Base-by-base conservation (phyloP, 2,329 filamentous ascomycete species). In the Lecanoromycetidae sp. region DNA sequence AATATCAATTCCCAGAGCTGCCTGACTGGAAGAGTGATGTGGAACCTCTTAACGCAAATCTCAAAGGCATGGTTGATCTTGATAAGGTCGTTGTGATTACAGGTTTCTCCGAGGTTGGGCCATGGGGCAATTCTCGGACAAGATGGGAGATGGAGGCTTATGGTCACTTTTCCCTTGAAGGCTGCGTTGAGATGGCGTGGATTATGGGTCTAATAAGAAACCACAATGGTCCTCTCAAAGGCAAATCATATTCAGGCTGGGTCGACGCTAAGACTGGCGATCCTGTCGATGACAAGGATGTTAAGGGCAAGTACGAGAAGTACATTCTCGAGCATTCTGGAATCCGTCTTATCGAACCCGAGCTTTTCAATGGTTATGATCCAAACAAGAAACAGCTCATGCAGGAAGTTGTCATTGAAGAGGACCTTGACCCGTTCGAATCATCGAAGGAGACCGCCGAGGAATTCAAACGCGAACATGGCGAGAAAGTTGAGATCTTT, bases 191-290 rank as follows among this genome's bases (percentile, higher is more conserved):
- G 68, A 98, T 98, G 91, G 88, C 91, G 26, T 98, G 91, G 91
- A 87, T 98, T 66, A 98, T 96, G 90, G 91, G 91, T 61, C 79
- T 96, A 51, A 96, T 98, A 72, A 95, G 90, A 75, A 94, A 98
- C 66, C 86, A 94, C 72, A 96, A 96, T 58, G 91, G 91, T 15
- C 81, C 82, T 26, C 79, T 98, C 64, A 98, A 98, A 72, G 91
- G 91, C 63, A 84, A 94, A 71, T 84, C 84, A 55, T 96, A 98
- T 70, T 87, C 90, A 56, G 91, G 91, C 57, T 98, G 86, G 87
- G 86, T 98, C 50, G 91, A 98, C 61, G 75, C 80, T 63, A 96
- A 96, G 77, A 82, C 86, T 45, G 86, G 86, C 35, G 90, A 96
- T 50, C 91, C 91, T 6, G 87, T 98, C 23, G 90, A 96, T 51